phyloP scores from a whole-genome alignment of 2,329 filamentous ascomycete genomes.

The Ceratocystis destructans region DNA sequence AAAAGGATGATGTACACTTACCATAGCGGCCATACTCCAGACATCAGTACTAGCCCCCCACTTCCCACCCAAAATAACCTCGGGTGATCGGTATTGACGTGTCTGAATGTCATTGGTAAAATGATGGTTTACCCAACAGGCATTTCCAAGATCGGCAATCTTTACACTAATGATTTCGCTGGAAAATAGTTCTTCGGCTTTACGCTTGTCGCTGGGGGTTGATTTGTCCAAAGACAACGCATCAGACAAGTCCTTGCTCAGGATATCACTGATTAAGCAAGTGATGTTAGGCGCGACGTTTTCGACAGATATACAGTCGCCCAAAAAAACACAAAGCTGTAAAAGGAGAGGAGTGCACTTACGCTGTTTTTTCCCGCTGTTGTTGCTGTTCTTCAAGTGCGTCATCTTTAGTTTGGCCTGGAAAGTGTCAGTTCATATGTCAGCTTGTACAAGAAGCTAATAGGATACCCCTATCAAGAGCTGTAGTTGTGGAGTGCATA shows the following conservation, averaged over 20 bases:
- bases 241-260: conserved; percentile 85
- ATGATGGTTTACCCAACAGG: conserved; percentile 97
- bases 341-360: conserved; percentile 31
- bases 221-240: conserved; percentile 73
- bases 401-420: conserved; percentile 15
- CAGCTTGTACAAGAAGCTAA: no score
- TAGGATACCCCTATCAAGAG: neutral
- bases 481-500: neutral
- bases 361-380: conserved; percentile 88
- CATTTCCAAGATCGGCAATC: conserved; percentile 95
- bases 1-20: conserved; percentile 34
- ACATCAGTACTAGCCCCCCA: conserved; percentile 99
- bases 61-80: conserved; percentile 91
- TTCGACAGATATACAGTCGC: conserved; percentile 15
- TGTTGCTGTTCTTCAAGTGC: conserved; percentile 56
- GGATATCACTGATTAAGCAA: conserved; percentile 50
- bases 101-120: conserved; percentile 99
- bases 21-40: conserved; percentile 99
- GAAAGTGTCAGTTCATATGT: no score
- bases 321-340: conserved; percentile 7
- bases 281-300: conserved; percentile 19
- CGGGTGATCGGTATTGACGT: conserved; percentile 88
- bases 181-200: conserved; percentile 42
- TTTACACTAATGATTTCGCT: conserved; percentile 88
- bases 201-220: conserved; percentile 46